phyloP scores from a whole-genome alignment of 2,329 filamentous ascomycete genomes.

The Penicillium polonicum region DNA sequence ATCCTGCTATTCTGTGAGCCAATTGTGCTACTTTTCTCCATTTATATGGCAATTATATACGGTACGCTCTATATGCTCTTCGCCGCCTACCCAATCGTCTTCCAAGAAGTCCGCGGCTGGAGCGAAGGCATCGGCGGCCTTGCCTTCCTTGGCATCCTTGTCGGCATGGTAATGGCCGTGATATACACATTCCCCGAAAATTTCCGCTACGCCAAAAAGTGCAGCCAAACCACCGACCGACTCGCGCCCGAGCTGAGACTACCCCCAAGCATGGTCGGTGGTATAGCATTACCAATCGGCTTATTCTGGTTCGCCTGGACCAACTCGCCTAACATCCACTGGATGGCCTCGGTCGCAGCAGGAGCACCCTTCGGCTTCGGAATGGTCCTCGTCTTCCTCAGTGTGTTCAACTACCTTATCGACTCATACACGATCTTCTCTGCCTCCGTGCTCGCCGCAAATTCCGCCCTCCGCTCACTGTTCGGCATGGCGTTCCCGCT shows the following conservation, averaged over 20 bases:
- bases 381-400: slow-evolving; percentile 27
- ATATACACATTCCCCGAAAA: slow-evolving; percentile 31
- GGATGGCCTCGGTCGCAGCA: slow-evolving; percentile 25
- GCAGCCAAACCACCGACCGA: slow-evolving; percentile 21
- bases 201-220: slow-evolving; percentile 31
- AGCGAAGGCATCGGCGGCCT: slow-evolving; percentile 28
- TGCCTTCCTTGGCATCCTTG: slow-evolving; percentile 33
- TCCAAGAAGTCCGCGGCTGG: slow-evolving; percentile 30
- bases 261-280: slow-evolving; percentile 49
- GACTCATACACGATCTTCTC: slow-evolving; percentile 30
- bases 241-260: slow-evolving; percentile 57
- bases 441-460: slow-evolving; percentile 27
- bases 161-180: slow-evolving; percentile 31
- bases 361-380: slow-evolving; percentile 28
- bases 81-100: slow-evolving; percentile 33
- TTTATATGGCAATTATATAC: slow-evolving; percentile 34
- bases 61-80: slow-evolving; percentile 35
- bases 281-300: slow-evolving; percentile 28
- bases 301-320: slow-evolving; percentile 37
- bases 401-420: slow-evolving; percentile 30
- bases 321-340: slow-evolving; percentile 28
- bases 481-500: slow-evolving; percentile 29
- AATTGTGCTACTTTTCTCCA: slow-evolving; percentile 31
- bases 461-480: slow-evolving; percentile 26
- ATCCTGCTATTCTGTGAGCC: slow-evolving; percentile 31